Base-by-base conservation (phyloP, 495 filamentous ascomycete species). In the Pseudevernia furfuracea region DNA sequence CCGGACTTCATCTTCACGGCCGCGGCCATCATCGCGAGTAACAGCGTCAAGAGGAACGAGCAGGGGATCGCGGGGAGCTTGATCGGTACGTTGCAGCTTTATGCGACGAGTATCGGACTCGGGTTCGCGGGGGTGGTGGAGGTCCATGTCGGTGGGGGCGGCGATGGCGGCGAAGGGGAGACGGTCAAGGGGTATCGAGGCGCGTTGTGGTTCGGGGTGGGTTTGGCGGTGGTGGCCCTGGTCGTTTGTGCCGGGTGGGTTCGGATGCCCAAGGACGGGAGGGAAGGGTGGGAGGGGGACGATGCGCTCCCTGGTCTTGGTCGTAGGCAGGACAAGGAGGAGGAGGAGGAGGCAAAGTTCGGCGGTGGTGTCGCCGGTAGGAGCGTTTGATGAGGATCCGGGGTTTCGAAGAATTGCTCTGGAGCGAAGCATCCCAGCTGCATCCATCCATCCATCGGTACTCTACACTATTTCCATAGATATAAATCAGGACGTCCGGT, bases 11-110 rank as follows among this genome's bases (percentile, higher is more conserved):
- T 80, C 37, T 81, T 77, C 59, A 80, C 78, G 0, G 80, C 78
- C 14, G 78, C 77, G 0, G 80, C 83, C 61, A 82, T 84, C 55
- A 82, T 84, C 63, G 81, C 80, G 9, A 82, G 79, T 58, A 83
- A 83, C 60, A 74, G 73, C 0, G 81, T 83, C 15, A 72, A 71
- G 21, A 68, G 76, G n/a, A 69, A 75, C 30, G 73, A 83, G 59
- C 81, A 84, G 59, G 81, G 81, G 0, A 74, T 81, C 59, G 80
- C 80, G 0, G 80, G 75, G 4, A 79, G 76, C 0, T 68, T 82
- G 12, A 76, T 83, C 41, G 79, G 79, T 0, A 77, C 76, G 5
- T 61, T 84, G 25, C 75, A 77, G 60, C 67, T 79, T 8, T 84
- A 82, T 63, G 79, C 80, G 10, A 77, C 73, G 36, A 78, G 77